A percentile compares a stretch with the other conserved stretches of the same genome.
Evolutionary conservation across 176 grass and related monocot genomes (phyloP).

Genomic region (Carex myosuroides): DNA sequence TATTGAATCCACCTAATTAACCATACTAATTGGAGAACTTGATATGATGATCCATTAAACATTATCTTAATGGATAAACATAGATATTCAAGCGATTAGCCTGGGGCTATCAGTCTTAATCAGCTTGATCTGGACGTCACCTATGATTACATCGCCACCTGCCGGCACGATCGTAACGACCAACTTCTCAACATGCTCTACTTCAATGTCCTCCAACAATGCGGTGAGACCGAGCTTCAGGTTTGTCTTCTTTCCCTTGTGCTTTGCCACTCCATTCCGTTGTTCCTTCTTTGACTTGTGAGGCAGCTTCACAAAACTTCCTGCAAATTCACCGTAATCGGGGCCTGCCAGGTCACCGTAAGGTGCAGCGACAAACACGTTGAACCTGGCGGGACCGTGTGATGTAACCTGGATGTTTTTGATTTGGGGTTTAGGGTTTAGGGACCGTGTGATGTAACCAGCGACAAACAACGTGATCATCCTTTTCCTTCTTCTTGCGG

Average conservation of each 20-base stretch:
- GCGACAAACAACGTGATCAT: constrained; percentile 23
- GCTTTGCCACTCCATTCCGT: not conserved
- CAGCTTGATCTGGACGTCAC: constrained; percentile 4
- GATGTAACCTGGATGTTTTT: constrained; percentile 13
- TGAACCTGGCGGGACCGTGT: constrained; percentile 22
- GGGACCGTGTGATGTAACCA: too few species aligned
- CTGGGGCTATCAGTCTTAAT: constrained; percentile 6
- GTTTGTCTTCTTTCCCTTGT: constrained; percentile 4
- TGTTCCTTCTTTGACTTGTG: not conserved
- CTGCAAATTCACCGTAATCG: constrained; percentile 33
- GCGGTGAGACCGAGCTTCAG: constrained; percentile 36
- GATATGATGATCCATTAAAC: not conserved
- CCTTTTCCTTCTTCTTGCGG: constrained; percentile 31
- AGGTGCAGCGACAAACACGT: constrained; percentile 19
- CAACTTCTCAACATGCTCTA: constrained; percentile 13
- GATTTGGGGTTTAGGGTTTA: too few species aligned
- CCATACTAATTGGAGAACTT: not conserved
- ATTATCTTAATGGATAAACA: not conserved
- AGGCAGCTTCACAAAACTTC: constrained; percentile 36
- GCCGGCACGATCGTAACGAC: constrained; percentile 38
- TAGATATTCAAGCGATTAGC: not conserved
- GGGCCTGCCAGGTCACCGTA: constrained; percentile 30
- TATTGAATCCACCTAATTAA: not conserved
- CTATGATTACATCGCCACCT: constrained; percentile 26
- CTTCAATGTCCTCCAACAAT: constrained; percentile 34